A percentile compares a stretch with the other conserved stretches of the same genome.
phyloP scores from a whole-genome alignment of 2,329 filamentous ascomycete genomes.

The Calycina herbarum region DNA sequence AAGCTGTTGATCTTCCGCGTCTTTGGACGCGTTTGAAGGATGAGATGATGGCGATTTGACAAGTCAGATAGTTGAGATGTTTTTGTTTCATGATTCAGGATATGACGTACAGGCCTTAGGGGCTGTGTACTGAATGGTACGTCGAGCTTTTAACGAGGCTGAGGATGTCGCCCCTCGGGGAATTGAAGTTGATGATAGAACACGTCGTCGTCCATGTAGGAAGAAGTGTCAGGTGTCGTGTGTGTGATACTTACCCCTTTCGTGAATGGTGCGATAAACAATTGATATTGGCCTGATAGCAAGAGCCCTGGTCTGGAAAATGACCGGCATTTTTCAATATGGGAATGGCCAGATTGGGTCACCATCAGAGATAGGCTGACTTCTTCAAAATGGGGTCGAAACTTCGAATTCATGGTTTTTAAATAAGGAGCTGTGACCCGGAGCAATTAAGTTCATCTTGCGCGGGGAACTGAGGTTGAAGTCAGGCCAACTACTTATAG shows the following conservation, averaged over 20 bases:
- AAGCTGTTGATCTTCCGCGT: not conserved
- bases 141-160: not conserved
- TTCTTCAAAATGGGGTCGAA: no score
- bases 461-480: not conserved
- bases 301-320: not conserved
- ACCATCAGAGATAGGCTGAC: not conserved
- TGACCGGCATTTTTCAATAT: conserved; percentile 1
- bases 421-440: not conserved
- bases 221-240: not conserved
- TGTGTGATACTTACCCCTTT: not conserved
- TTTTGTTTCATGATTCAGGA: not conserved
- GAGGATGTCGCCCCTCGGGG: not conserved
- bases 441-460: not conserved
- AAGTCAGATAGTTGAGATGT: not conserved
- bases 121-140: not conserved
- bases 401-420: not conserved
- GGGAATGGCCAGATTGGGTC: conserved; percentile 1
- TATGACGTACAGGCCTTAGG: not conserved
- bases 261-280: not conserved
- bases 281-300: not conserved
- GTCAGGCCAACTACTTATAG: not conserved
- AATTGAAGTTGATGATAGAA: not conserved
- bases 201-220: not conserved
- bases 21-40: not conserved
- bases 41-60: not conserved